Base-by-base conservation (phyloP, 257 asterid genomes). In the Solanum pennellii region DNA sequence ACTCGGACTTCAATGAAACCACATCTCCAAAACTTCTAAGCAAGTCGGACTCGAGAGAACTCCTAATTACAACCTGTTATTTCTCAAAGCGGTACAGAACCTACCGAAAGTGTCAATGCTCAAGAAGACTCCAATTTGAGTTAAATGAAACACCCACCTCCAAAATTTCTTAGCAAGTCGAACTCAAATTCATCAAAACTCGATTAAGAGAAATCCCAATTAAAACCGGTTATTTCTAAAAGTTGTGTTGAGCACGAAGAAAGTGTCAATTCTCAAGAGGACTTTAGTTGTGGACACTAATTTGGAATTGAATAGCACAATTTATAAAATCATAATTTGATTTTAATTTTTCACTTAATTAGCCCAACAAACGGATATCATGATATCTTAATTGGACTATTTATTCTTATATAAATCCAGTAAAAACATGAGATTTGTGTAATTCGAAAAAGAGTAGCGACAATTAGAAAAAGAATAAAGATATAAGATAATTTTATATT, bases 1-100 rank as follows among this genome's bases (percentile, higher is more conserved):
- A 29, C 89, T 5, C 20, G 13, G 72, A 66, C 85, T 49, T 80
- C 84, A 52, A 91, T 90, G 94, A 83, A 16, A 14, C 92, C 96
- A 33, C 35, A 33, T 33, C 35, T 33, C 35, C 35, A 33, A 33
- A 7, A 71, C 77, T 47, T 85, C 88, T 91, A 35, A 90, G 69
- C 39, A 88, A 91, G 62, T 27, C 91, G 13, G 52, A 69, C 82
- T 44, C 91, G 23, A 8, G 72, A 77, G 8, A 87, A 75, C 59
- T 86, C 91, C 52, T 90, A 88, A 39, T 47, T 68, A 73, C 9
- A 66, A 76, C 14, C 87, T 7, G 45, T 13, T 25, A 84, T 89
- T 88, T 82, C 90, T 39, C 88, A 33, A 33, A 33, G 35, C 35
- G 35, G 35, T 33, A 4, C 35, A 33, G 35, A 33, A 33, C 1